Evolutionary conservation across 1,139 yeast genomes (phyloP), one percentile per base, ranked within the genome.

Genomic region (Protomyces arabidopsidicola): DNA sequence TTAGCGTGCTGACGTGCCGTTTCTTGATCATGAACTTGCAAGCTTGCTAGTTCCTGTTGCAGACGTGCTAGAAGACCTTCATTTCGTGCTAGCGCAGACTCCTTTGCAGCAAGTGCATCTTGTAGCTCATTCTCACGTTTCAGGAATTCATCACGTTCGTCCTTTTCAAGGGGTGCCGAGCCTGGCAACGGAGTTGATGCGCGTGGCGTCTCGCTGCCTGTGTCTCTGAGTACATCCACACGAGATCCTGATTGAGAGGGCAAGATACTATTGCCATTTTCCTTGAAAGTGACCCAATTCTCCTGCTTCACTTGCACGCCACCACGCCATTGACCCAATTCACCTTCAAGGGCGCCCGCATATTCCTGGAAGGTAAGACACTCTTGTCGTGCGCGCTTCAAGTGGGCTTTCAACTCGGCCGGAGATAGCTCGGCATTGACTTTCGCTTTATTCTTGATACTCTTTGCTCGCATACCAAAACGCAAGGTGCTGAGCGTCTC

Each of bases 401-500:
- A 74, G 65, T 80, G 78, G 56, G 77, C 77, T 65, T 84, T 77
- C 62, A 86, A 76, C 67, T 84, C 86, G 22, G 77, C 73, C 1
- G 84, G 76, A 68, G 90, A 84, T 54, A 87, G 75, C 68, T 87
- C 95, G 4, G 86, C 80, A 71, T 88, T 88, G 53, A 86, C 79
- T 72, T 83, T 85, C 3, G 90, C 88, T 65, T 78, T 80, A 72
- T 88, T 88, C 72, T 82, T 80, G 67, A 90, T 87, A 55, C 77
- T 78, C 74, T 87, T 88, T 10, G 96, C 95, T 56, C 96, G 77
- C 2, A 84, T 80, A 2, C 96, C 97, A 74, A 90, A 89, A 62
- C 96, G 75, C 64, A 90, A 76, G 0, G 96, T 87, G 4, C 93
- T 85, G 14, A 89, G 68, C 0, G 96, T 88, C 72, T 90, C 96